Conservation (phyloP, 2,329 filamentous ascomycete genomes). For the Chrysoporthe austroafricana region DNA sequence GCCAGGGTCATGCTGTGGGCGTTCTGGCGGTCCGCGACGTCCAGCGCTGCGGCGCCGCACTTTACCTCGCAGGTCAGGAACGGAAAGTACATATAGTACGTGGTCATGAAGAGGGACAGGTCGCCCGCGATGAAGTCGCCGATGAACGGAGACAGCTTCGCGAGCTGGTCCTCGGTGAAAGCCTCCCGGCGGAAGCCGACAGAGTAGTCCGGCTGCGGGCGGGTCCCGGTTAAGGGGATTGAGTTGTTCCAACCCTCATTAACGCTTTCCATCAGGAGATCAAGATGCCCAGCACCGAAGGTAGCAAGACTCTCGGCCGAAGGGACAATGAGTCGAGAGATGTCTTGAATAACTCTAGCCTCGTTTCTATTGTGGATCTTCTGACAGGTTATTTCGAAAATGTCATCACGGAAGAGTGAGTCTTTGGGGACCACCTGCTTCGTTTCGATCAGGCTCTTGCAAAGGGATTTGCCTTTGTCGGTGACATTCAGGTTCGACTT, state of each 20-base stretch:
- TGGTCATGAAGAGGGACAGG: too few relatives aligned
- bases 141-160: constrained; percentile 46
- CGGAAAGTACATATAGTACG: too few relatives aligned
- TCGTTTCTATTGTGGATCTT: constrained; percentile 39
- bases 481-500: not conserved
- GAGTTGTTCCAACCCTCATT: constrained; percentile 48
- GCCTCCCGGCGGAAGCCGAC: constrained; percentile 46
- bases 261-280: constrained; percentile 43
- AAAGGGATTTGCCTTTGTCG: constrained; percentile 38
- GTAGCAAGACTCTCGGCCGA: constrained; percentile 39
- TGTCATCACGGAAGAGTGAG: constrained; percentile 40
- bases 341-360: constrained; percentile 40
- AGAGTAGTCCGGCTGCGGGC: constrained; percentile 49
- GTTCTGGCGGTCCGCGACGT: too few relatives aligned
- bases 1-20: too few relatives aligned
- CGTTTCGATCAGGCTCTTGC: constrained; percentile 28
- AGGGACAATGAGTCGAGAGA: constrained; percentile 39
- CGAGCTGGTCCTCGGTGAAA: constrained; percentile 48
- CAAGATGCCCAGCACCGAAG: constrained; percentile 35
- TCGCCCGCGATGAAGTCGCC: constrained; percentile 33
- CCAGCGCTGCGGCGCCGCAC: too few relatives aligned
- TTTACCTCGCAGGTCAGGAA: too few relatives aligned
- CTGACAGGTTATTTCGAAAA: constrained; percentile 40
- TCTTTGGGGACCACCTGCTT: constrained; percentile 36
- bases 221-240: constrained; percentile 40